Base-by-base conservation (phyloP, 805 yeast species). In the Brettanomyces nanus region DNA sequence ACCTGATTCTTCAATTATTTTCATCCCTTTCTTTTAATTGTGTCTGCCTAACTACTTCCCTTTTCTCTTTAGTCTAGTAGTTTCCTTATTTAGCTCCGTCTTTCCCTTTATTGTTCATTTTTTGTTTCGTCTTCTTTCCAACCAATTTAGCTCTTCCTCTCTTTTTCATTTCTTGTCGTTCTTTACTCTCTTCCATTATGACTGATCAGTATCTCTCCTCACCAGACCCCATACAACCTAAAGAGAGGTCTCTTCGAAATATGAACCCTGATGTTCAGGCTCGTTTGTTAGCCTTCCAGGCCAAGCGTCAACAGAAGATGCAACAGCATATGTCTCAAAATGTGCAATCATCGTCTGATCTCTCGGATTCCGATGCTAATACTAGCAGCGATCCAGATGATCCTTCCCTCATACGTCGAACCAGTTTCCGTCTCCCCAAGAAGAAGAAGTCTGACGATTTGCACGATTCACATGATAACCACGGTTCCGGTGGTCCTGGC, bases 221-320 rank as follows among this genome's bases (percentile, higher is more conserved):
- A n/a, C n/a, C 33, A 28, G 9, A 9, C 9, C 18, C 33, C 14
- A 6, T 19, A 6, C 19, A 30, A 19, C 11, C 30, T 7, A 11
- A 33, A 13, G 35, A 32, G n/a, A n/a, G 18, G 9, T 6, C 18
- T 10, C 14, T 23, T 15, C 36, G 66, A 25, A 58, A 63, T 11
- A 64, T 80, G 36, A 77, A 72, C 49, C 80, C 92, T 9, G 90
- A 84, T 45, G 73, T 86, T 29, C 96, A 87, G 58, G 96, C 95
- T 1, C 68, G 92, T 45, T 70, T 89, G 27, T 63, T 83, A 56
- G 95, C 95, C 0, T 84, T 89, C 50, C 96, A 87, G 58, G 86
- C 85, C 45, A 77, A 81, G 52, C 72, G 96, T 47, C 78, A 76
- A 41, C 61, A 54, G 36, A 54, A 53, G 38, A 45, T 42, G 27